Evolutionary conservation across 2,329 filamentous ascomycete genomes (phyloP).

Genomic region (Pyrenochaeta sp.): DNA sequence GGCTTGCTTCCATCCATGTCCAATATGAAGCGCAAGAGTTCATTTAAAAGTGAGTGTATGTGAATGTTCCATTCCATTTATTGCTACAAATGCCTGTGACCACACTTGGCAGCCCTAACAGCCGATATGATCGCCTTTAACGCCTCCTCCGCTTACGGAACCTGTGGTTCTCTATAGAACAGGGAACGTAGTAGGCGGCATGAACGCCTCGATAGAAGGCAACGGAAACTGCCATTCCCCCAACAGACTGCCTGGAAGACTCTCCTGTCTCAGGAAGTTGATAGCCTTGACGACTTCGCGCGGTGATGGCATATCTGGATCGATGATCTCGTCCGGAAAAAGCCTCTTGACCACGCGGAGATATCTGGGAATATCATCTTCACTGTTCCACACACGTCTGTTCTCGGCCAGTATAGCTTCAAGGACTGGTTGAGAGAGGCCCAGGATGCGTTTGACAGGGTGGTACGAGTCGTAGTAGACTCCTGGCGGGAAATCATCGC

Average conservation of each 20-base stretch:
- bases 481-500: constrained; percentile 6
- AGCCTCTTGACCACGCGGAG: constrained; percentile 11
- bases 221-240: constrained; percentile 20
- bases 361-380: constrained; percentile 16
- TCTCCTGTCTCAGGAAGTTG: constrained; percentile 24
- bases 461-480: constrained; percentile 10
- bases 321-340: constrained; percentile 16
- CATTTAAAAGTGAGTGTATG: too few relatives aligned
- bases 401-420: constrained; percentile 18
- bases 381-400: constrained; percentile 3
- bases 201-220: constrained; percentile 17
- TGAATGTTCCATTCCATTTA: background rate
- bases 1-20: too few relatives aligned
- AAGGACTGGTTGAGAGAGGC: constrained; percentile 9
- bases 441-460: constrained; percentile 20
- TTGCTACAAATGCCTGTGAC: background rate
- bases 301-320: constrained; percentile 26
- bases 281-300: constrained; percentile 20
- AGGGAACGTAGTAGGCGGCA: background rate
- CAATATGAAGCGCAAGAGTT: too few relatives aligned
- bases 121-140: constrained; percentile 3
- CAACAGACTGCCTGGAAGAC: constrained; percentile 25
- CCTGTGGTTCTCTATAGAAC: background rate
- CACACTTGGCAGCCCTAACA: background rate
- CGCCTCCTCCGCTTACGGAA: background rate